Conservation (phyloP, 2,329 filamentous ascomycete genomes). For the Trichoderma lentiforme region DNA sequence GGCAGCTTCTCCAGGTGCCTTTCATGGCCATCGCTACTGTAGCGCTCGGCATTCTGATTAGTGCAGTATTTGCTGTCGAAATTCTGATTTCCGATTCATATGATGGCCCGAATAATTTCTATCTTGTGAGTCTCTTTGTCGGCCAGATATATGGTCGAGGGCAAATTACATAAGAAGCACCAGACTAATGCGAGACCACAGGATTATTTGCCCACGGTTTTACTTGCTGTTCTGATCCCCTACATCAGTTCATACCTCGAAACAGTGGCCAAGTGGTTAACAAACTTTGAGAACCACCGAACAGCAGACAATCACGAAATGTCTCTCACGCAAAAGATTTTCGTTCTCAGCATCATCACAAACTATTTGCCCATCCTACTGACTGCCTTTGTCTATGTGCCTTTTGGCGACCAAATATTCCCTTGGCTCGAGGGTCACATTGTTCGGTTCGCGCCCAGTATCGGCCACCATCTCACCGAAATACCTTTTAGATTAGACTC, state of each 20-base stretch:
- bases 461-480: conserved; percentile 51
- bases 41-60: conserved; percentile 63
- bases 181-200: conserved; percentile 28
- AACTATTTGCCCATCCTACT: conserved; percentile 74
- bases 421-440: conserved; percentile 63
- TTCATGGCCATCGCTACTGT: conserved; percentile 60
- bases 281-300: conserved; percentile 72
- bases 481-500: conserved; percentile 62
- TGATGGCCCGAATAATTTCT: conserved; percentile 62
- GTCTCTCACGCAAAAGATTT: conserved; percentile 70
- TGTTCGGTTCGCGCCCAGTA: conserved; percentile 42
- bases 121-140: conserved; percentile 48
- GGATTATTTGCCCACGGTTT: conserved; percentile 69
- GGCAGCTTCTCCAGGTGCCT: conserved; percentile 67
- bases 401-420: conserved; percentile 65
- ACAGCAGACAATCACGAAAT: conserved; percentile 66
- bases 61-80: conserved; percentile 68
- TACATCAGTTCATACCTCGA: conserved; percentile 63
- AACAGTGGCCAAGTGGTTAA: conserved; percentile 59
- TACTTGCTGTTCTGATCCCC: conserved; percentile 65
- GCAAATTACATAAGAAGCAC: too few relatives aligned
- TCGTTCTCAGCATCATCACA: conserved; percentile 76
- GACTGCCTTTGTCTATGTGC: conserved; percentile 77
- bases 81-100: conserved; percentile 74
- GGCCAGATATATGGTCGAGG: background rate